Conservation (phyloP, 257 asterid species). For the Ballota nigra region DNA sequence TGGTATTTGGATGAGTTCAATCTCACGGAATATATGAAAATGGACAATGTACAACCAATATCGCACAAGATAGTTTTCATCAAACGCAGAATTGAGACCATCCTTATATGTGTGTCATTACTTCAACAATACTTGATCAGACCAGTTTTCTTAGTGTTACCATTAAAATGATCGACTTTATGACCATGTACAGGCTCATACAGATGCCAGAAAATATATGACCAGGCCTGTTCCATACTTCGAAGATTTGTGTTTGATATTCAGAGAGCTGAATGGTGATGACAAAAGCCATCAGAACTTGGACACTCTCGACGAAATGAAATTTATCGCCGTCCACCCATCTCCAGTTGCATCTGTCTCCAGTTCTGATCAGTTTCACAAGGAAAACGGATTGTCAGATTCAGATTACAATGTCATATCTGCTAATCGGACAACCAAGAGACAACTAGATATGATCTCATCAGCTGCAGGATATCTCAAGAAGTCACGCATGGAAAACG, state of each 20-base stretch:
- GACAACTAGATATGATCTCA: conserved; percentile 16
- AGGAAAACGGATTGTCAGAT: conserved; percentile 15
- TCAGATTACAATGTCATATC: not conserved
- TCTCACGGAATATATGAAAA: too few relatives aligned
- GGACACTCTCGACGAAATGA: conserved; percentile 9
- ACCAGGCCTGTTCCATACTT: conserved; percentile 31
- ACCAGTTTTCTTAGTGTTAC: not conserved
- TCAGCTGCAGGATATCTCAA: conserved; percentile 14
- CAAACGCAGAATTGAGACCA: too few relatives aligned
- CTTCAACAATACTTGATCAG: not conserved
- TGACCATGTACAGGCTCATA: conserved; percentile 29
- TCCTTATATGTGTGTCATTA: too few relatives aligned
- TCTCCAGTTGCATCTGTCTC: conserved; percentile 29
- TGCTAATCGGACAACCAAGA: conserved; percentile 17
- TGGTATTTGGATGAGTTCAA: too few relatives aligned
- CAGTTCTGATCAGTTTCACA: conserved; percentile 17
- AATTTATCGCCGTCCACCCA: not conserved
- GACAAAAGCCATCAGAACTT: conserved; percentile 20
- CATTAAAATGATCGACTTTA: conserved; percentile 1
- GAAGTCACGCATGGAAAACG: conserved; percentile 21
- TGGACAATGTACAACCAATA: not conserved
- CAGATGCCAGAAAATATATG: conserved; percentile 37
- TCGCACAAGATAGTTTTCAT: not conserved
- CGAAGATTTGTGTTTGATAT: conserved; percentile 28
- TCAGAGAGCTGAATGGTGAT: conserved; percentile 25